Evolutionary conservation across 257 asterid genomes (phyloP).

Genomic region (Przewalskia tangutica): DNA sequence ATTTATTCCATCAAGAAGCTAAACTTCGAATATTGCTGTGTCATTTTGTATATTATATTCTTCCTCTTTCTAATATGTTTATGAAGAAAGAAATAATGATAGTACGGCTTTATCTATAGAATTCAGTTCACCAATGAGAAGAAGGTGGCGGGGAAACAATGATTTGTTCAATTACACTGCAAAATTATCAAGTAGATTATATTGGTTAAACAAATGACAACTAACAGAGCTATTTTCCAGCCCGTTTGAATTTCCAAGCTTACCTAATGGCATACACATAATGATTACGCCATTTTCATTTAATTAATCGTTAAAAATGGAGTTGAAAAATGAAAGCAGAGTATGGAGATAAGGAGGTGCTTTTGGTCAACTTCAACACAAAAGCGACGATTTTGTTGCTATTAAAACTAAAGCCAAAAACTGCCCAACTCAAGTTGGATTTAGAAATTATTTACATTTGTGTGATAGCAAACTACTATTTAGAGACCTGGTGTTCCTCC

Average conservation of each 20-base stretch:
- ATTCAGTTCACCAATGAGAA: neutral
- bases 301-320: neutral
- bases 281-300: neutral
- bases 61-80: neutral
- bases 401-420: neutral
- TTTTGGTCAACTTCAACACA: neutral
- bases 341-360: neutral
- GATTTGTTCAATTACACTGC: neutral
- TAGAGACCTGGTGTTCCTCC: conserved; percentile 31
- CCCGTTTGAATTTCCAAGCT: conserved; percentile 1
- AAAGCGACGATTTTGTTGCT: neutral
- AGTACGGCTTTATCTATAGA: neutral
- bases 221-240: conserved; percentile 32
- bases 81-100: too few species aligned
- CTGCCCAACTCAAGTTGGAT: neutral
- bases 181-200: conserved; percentile 22
- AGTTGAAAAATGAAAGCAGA: neutral
- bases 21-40: neutral
- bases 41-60: neutral
- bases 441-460: neutral
- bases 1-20: neutral
- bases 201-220: conserved; percentile 54
- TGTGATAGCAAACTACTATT: conserved; percentile 27
- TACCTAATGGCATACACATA: neutral
- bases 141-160: neutral